Evolutionary conservation across 495 filamentous ascomycete genomes (phyloP).

Genomic region (Xylaria scruposa): DNA sequence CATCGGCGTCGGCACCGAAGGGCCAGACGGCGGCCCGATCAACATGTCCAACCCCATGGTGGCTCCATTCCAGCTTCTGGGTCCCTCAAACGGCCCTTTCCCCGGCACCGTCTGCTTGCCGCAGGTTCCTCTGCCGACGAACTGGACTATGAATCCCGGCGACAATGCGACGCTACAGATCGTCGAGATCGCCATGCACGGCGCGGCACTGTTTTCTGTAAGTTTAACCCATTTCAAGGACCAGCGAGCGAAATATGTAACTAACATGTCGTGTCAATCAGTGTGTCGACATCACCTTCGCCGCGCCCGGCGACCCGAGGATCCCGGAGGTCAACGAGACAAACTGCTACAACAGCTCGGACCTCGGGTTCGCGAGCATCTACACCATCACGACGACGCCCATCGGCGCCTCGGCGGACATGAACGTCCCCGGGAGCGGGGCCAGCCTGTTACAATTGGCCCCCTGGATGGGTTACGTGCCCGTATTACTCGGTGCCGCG

Average conservation of each 20-base stretch:
- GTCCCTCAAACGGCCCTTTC: slow-evolving; percentile 81
- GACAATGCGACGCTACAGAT: slow-evolving; percentile 96
- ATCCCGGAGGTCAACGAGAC: slow-evolving; percentile 72
- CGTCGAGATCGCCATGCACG: slow-evolving; percentile 87
- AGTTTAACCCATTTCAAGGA: slow-evolving; percentile 40
- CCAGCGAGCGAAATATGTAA: neutral
- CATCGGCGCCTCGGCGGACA: slow-evolving; percentile 41
- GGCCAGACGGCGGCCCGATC: slow-evolving; percentile 62
- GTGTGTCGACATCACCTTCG: slow-evolving; percentile 90
- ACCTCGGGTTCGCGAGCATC: slow-evolving; percentile 75
- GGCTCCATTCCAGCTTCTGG: slow-evolving; percentile 82
- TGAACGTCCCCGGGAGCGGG: slow-evolving; percentile 34
- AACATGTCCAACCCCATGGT: slow-evolving; percentile 92
- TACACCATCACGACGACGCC: slow-evolving; percentile 64
- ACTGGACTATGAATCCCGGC: slow-evolving; percentile 73
- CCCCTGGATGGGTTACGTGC: slow-evolving; percentile 45
- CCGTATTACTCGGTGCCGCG: slow-evolving; percentile 31
- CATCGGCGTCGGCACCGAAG: slow-evolving; percentile 80
- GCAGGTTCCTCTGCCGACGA: slow-evolving; percentile 84
- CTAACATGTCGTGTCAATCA: slow-evolving; percentile 44
- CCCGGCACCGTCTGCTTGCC: slow-evolving; percentile 88
- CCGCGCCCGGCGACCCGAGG: slow-evolving; percentile 67
- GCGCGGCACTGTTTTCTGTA: slow-evolving; percentile 91
- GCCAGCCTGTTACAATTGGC: slow-evolving; percentile 27
- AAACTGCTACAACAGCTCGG: slow-evolving; percentile 85